A percentile compares a stretch with the other conserved stretches of the same genome.
Evolutionary conservation across 495 filamentous ascomycete genomes (phyloP).

Genomic region (Tuber borchii): DNA sequence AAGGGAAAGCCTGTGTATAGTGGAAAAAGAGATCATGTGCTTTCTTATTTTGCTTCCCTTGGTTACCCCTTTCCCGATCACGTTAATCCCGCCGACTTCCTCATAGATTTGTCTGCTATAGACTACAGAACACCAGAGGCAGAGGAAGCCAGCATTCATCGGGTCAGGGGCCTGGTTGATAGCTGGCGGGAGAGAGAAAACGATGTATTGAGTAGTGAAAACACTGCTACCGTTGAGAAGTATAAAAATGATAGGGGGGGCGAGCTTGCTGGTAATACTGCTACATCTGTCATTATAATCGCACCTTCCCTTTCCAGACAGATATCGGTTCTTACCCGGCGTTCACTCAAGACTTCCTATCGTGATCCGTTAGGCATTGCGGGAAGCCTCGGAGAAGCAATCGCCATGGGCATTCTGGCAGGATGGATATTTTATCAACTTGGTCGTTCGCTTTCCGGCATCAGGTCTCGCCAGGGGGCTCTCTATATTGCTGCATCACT

Average conservation of each 20-base stretch:
- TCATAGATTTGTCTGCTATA: conserved; percentile 64
- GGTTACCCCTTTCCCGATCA: conserved; percentile 58
- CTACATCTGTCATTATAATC: neutral
- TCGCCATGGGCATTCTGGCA: conserved; percentile 59
- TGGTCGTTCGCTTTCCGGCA: conserved; percentile 55
- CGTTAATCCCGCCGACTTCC: conserved; percentile 66
- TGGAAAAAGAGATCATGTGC: conserved; percentile 49
- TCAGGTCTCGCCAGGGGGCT: conserved; percentile 60
- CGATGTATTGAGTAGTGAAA: conserved; percentile 7
- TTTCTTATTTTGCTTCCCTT: conserved; percentile 54
- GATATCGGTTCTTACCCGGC: conserved; percentile 56
- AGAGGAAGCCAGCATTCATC: conserved; percentile 52
- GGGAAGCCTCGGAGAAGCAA: conserved; percentile 59
- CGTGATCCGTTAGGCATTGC: conserved; percentile 66
- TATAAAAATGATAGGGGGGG: conserved; percentile 12
- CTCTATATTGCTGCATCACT: conserved; percentile 61
- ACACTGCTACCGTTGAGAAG: conserved; percentile 1
- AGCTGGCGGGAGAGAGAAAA: conserved; percentile 49
- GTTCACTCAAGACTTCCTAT: conserved; percentile 60
- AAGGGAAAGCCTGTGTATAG: conserved; percentile 60
- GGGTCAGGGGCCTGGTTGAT: conserved; percentile 52
- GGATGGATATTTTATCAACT: conserved; percentile 66
- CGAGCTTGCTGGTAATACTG: neutral
- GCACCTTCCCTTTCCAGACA: conserved; percentile 52
- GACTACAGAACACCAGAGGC: conserved; percentile 59